Evolutionary conservation across 306 rosid species (phyloP), one percentile per base, ranked within the genome.

Genomic region (Trifolium repens): DNA sequence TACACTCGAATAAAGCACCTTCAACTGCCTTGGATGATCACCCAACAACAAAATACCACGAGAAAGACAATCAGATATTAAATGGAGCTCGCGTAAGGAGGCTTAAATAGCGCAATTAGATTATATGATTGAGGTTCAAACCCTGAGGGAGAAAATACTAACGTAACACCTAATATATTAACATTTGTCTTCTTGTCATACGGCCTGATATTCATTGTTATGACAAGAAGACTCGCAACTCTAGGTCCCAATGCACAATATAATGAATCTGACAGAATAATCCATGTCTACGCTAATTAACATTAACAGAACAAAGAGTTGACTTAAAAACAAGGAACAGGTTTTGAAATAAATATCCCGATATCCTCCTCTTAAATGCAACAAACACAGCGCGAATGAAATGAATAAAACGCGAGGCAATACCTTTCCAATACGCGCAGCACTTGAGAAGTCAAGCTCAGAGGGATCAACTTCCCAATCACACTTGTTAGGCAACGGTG

Each of bases 381-480:
- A 69, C 59, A 27, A 8, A 14, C 19, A 60, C 5, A 49, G 24
- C 10, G 5, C 27, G 1, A 26, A 14, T 1, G 26, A 35, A 61
- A 57, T 14, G 8, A 74, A 75, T 49, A 67, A 78, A 71, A 72
- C 24, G 24, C 4, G 14, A 61, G 19, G 3, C 35, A 9, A 90
- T 55, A 55, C 99, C 98, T 96, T 96, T 43, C 99, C 99, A 1
- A 96, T 89, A 44, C 91, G 87, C 35, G 65, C 57, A 6, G 97
- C 89, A 71, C 79, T 85, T 24, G 99, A 85, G 82, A 96, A 96
- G 65, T 96, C 99, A 7, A 96, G 88, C 87, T 96, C 99, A 22
- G 93, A 24, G 54, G 99, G 99, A 8, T 96, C 98, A 50, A 96
- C 75, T 82, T 96, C 99, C 99, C 99, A 96, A 85, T 96, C 99